These are phyloP conservation scores for Botrytis pseudocinerea DNA, from an alignment of 2,329 filamentous ascomycete genomes.

Conservation along the genomic window DNA sequence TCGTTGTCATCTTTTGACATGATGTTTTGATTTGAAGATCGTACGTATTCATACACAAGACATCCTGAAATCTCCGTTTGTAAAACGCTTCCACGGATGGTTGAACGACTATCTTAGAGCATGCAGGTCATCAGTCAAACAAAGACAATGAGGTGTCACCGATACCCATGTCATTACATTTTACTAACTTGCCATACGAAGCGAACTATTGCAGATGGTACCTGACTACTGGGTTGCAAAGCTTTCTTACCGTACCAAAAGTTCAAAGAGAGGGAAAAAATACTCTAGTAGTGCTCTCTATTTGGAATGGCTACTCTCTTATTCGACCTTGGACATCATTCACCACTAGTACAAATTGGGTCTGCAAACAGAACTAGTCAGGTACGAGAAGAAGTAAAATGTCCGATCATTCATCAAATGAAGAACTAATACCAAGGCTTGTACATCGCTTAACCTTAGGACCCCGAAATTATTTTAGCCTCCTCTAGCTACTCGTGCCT, in stretches of 20 bases:
- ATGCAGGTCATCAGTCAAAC: not conserved
- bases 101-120: not conserved
- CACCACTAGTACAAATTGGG: not conserved
- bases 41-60: not conserved
- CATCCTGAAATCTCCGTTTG: not conserved
- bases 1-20: not conserved
- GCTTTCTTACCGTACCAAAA: not conserved
- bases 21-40: not conserved
- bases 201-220: not conserved
- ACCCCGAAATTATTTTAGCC: not conserved
- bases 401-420: not conserved
- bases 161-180: not conserved
- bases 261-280: not conserved
- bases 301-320: not conserved
- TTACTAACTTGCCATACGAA: not conserved
- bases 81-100: conserved; percentile 1
- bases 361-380: not conserved
- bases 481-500: not conserved
- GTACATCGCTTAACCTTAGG: not conserved
- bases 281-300: not conserved
- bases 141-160: not conserved
- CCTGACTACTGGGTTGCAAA: not conserved
- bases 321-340: not conserved
- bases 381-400: not conserved
- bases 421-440: not conserved